Base-by-base conservation (phyloP, 768 basidiomycete genomes). In the Auriscalpium microsporum region DNA sequence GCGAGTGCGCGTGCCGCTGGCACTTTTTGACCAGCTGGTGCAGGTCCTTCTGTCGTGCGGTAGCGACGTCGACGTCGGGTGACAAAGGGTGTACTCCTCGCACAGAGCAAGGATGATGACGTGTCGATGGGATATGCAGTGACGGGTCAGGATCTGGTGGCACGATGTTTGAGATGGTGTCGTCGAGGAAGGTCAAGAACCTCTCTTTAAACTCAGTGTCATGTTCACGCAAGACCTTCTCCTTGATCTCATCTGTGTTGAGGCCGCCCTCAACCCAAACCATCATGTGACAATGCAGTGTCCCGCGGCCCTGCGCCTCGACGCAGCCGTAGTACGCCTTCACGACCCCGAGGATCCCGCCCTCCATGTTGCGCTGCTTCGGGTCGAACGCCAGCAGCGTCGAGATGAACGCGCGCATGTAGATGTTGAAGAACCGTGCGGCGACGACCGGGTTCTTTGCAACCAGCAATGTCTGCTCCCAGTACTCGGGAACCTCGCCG, bases 391-490 rank as follows among this genome's bases (percentile, higher is more conserved):
- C 58, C 1, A 75, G 53, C 1, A 75, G 10, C n/a, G 59, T 40
- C 0, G 46, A 11, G 17, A 75, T 65, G 55, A 77, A 73, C 0
- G 67, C 64, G 16, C 68, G 62, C 63, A 77, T 74, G 34, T 71
- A 73, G 1, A 71, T 54, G 58, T 77, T 61, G 56, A 78, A 78
- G 59, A 77, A 78, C 17, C 69, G 58, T 0, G 74, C 70, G 1
- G 71, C 72, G 0, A 73, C 55, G 5, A 58, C 55, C 1, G 78
- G 76, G 61, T 78, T 74, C 52, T 64, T 58, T 0, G 78, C 75
- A 4, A 78, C 50, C 0, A 74, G 51, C 2, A 65, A 34, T 0
- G 70, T 35, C 45, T 76, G 75, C 17, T 73, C 61, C 50, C 56
- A 58, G 46, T 63, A 70, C 2, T 67, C 53, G 0, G 72, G 68